A percentile compares a stretch with the other conserved stretches of the same genome.
Conservation (phyloP, 2,329 filamentous ascomycete genomes). For the Aureobasidium pullulans region DNA sequence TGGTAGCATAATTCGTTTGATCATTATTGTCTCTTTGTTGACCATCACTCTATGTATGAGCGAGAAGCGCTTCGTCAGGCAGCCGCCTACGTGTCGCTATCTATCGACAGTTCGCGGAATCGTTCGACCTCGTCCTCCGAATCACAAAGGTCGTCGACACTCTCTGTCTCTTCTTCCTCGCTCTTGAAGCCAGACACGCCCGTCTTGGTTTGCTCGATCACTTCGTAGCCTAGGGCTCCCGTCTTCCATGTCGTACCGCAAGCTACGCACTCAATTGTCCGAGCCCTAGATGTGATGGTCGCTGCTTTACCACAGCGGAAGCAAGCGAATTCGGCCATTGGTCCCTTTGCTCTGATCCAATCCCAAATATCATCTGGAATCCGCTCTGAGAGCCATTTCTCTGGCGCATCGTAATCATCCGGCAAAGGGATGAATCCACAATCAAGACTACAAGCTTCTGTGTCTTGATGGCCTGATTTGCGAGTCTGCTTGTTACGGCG, state of each 20-base stretch:
- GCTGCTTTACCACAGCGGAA: slow-evolving; percentile 31
- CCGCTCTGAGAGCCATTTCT: slow-evolving; percentile 36
- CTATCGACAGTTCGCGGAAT: not conserved
- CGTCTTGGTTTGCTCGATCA: slow-evolving; percentile 1
- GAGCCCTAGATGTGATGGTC: slow-evolving; percentile 17
- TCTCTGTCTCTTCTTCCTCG: not conserved
- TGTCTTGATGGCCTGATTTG: slow-evolving; percentile 19
- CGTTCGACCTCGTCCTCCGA: not conserved
- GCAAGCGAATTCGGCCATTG: slow-evolving; percentile 20
- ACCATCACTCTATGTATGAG: not conserved
- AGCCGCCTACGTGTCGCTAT: not conserved
- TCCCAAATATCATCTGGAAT: slow-evolving; percentile 33
- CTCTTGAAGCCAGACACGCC: not conserved
- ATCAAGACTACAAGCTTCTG: slow-evolving; percentile 22
- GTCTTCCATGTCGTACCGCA: slow-evolving; percentile 31
- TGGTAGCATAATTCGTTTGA: not conserved
- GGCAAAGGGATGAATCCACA: slow-evolving; percentile 26
- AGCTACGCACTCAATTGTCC: slow-evolving; percentile 23
- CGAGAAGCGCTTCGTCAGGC: not conserved
- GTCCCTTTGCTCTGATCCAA: not conserved
- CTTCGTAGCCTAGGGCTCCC: slow-evolving; percentile 33
- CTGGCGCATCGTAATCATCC: slow-evolving; percentile 16
- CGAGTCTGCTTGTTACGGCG: slow-evolving; percentile 9
- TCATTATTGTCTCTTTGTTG: not conserved
- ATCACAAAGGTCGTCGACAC: not conserved